Base-by-base conservation (phyloP, 148 eudicot species). In the Chenopodium suecicum region DNA sequence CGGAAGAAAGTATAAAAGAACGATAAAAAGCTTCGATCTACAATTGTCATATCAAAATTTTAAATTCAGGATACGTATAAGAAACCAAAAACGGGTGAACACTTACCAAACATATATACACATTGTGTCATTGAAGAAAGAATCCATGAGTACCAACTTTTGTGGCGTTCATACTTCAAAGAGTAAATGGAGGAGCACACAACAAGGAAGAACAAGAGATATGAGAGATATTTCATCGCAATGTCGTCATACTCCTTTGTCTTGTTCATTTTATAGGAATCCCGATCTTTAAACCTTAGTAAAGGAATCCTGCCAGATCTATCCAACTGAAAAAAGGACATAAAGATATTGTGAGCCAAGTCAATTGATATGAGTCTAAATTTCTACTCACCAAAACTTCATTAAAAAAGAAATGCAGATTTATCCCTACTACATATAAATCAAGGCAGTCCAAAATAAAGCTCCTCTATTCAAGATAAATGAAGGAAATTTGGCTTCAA, bases 101-200 rank as follows among this genome's bases (percentile, higher is more conserved):
- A 74, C 94, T 90, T 86, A 95, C 99, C 99, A 80, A 95, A 95
- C 99, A 95, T 95, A 80, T 95, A 95, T 78, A 96, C 99, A 82
- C 99, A 96, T 84, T 97, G 96, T 52, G 99, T 96, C 80, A 96
- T 85, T 63, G 99, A 96, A 78, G 98, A 91, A 68, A 96, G 98
- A 77, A 96, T 92, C 97, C 97, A 96, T 13, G 99, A 96, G 83
- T 96, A 95, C 99, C 99, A 95, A 83, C 98, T 95, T 91, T 84
- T 94, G 87, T 95, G 98, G 80, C 91, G 97, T 77, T 95, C 98
- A 44, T 95, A 95, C 95, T 68, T 95, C 66, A 95, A 87, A 75
- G 99, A 95, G 85, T 95, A 95, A 46, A 92, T 78, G 50, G 99
- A 87, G 65, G 97, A 93, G 83, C 99, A 91, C 25, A 68, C 91